Percentiles rank a stretch among this genome's conserved stretches.
Evolutionary conservation across 2,329 filamentous ascomycete genomes (phyloP).

Genomic region (Ophiostoma australiae): DNA sequence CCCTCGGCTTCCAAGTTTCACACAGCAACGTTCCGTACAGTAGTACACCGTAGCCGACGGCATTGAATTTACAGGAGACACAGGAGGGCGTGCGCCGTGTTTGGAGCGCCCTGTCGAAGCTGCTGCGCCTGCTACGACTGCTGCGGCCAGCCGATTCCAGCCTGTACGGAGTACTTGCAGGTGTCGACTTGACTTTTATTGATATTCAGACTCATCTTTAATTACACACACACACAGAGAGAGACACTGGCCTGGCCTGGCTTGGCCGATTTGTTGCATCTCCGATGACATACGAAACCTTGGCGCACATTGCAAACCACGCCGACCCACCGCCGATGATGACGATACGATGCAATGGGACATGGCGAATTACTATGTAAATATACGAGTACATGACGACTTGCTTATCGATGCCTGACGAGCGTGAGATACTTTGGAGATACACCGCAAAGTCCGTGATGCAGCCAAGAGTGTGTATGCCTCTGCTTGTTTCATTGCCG

Average conservation of each 20-base stretch:
- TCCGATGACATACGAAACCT: not conserved
- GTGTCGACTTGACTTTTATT: no score
- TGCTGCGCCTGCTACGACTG: not conserved
- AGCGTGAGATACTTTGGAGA: not conserved
- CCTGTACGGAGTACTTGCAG: no score
- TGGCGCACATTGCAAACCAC: not conserved
- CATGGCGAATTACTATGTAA: not conserved
- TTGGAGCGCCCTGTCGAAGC: no score
- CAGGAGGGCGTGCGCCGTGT: not conserved
- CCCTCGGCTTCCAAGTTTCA: conserved; percentile 1
- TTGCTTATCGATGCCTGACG: no score
- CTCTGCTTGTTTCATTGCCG: no score
- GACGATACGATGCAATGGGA: not conserved
- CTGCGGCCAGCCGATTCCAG: no score
- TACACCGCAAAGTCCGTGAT: no score
- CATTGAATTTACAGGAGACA: not conserved
- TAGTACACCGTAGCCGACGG: not conserved
- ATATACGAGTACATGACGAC: no score
- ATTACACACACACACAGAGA: no score
- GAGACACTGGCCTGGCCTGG: no score
- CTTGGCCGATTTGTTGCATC: not conserved
- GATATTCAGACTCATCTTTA: no score
- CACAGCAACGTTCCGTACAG: not conserved
- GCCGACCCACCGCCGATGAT: not conserved
- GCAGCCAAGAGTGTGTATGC: no score